phyloP scores from a whole-genome alignment of 2,329 filamentous ascomycete species.

The Trichoderma asperellum region DNA sequence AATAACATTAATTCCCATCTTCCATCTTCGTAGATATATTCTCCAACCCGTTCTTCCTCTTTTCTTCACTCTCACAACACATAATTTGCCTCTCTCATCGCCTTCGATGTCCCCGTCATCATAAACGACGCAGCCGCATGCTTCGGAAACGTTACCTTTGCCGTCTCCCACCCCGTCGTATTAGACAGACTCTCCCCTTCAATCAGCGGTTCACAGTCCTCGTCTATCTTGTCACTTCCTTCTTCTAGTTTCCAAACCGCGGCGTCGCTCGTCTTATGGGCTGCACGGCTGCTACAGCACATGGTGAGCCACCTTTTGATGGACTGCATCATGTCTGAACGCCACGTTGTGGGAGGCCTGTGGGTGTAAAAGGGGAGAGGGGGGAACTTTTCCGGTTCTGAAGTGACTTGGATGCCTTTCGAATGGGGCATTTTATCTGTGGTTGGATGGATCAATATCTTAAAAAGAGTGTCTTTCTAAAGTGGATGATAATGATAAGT shows the following conservation, averaged over 20 bases:
- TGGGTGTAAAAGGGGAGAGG: slow-evolving; percentile 9
- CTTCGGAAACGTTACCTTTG: slow-evolving; percentile 38
- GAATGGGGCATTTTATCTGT: slow-evolving; percentile 9
- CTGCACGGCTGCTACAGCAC: slow-evolving; percentile 26
- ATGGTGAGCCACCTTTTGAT: slow-evolving; percentile 29
- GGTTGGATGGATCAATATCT: background rate
- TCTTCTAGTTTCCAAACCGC: slow-evolving; percentile 4
- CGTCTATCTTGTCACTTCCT: slow-evolving; percentile 5
- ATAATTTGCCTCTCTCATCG: slow-evolving; percentile 46
- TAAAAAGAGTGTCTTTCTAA: background rate
- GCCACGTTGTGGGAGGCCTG: slow-evolving; percentile 6
- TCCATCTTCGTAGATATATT: background rate
- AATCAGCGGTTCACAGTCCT: slow-evolving; percentile 34
- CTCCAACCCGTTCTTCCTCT: background rate
- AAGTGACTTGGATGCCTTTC: slow-evolving; percentile 13
- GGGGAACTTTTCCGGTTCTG: background rate
- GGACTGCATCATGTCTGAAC: slow-evolving; percentile 4
- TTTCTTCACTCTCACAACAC: slow-evolving; percentile 34
- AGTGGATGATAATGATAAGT: background rate
- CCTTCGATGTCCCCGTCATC: slow-evolving; percentile 46
- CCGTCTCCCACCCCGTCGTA: slow-evolving; percentile 15
- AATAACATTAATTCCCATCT: background rate
- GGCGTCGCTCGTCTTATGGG: slow-evolving; percentile 16
- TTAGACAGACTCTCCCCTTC: background rate
- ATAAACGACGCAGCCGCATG: slow-evolving; percentile 49